Evolutionary conservation across 2,329 filamentous ascomycete genomes (phyloP).

Genomic region (Botryotinia calthae): DNA sequence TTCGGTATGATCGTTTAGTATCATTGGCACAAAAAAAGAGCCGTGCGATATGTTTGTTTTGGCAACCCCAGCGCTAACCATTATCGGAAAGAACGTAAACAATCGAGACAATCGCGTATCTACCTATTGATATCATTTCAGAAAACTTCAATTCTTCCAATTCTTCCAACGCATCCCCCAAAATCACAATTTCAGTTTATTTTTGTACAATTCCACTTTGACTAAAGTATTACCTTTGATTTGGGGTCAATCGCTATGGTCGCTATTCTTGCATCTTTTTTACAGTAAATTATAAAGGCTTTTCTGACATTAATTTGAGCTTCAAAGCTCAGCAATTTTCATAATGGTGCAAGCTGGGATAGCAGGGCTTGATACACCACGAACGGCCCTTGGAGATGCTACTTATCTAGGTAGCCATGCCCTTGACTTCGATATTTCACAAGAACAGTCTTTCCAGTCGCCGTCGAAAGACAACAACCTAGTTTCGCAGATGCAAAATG

Average conservation of each 20-base stretch:
- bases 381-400: conserved; percentile 79
- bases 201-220: conserved; percentile 14
- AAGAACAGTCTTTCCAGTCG: conserved; percentile 83
- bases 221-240: conserved; percentile 26
- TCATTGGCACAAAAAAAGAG: conserved; percentile 1
- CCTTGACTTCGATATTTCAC: conserved; percentile 78
- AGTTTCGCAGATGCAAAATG: conserved; percentile 70
- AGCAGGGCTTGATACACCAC: conserved; percentile 75
- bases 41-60: not conserved
- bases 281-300: conserved; percentile 25
- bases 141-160: conserved; percentile 4
- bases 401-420: conserved; percentile 68
- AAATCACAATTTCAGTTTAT: conserved; percentile 8
- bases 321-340: conserved; percentile 30
- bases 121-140: conserved; percentile 12
- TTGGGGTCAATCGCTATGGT: conserved; percentile 36
- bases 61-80: conserved; percentile 22
- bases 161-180: not conserved
- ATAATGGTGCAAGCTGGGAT: conserved; percentile 64
- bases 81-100: conserved; percentile 29
- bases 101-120: conserved; percentile 31
- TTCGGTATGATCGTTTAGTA: not conserved
- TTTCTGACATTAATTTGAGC: conserved; percentile 28
- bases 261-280: conserved; percentile 29
- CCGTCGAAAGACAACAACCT: conserved; percentile 72